These are phyloP conservation scores for Pythium vanterpoolii DNA, from an alignment of 352 stramenopile species.

Conservation along the genomic window DNA sequence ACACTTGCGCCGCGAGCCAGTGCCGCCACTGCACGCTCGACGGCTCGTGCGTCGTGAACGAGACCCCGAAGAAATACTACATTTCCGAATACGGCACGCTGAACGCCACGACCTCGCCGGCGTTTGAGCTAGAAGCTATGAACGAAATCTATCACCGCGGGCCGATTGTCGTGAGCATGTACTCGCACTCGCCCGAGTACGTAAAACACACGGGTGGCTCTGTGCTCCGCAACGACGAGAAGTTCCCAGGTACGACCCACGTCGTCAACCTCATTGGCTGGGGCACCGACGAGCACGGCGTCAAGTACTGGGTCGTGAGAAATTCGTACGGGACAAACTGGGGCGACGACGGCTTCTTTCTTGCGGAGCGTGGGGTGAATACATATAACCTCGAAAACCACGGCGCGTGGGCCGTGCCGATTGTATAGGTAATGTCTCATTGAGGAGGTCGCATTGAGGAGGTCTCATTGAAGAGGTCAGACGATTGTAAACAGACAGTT, in stretches of 20 bases:
- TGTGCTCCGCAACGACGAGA: constrained; percentile 85
- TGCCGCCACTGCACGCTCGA: constrained; percentile 64
- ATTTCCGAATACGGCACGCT: constrained; percentile 76
- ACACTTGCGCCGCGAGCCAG: constrained; percentile 56
- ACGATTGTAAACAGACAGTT: too few species aligned
- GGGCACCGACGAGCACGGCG: constrained; percentile 76
- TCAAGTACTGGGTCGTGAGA: constrained; percentile 96
- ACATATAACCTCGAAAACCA: constrained; percentile 79
- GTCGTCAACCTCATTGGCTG: constrained; percentile 96
- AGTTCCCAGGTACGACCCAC: constrained; percentile 79
- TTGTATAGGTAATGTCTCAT: constrained; percentile 26
- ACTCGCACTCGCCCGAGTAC: constrained; percentile 69
- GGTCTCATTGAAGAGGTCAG: not conserved
- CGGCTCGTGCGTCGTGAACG: constrained; percentile 53
- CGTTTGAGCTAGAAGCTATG: constrained; percentile 85
- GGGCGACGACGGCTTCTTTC: constrained; percentile 73
- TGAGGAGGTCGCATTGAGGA: constrained; percentile 27
- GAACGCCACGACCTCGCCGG: constrained; percentile 56
- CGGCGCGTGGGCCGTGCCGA: constrained; percentile 66
- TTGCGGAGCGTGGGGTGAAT: constrained; percentile 63
- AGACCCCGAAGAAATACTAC: constrained; percentile 60
- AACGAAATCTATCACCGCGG: constrained; percentile 96
- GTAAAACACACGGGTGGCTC: constrained; percentile 89
- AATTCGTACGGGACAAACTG: constrained; percentile 89
- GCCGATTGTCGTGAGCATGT: constrained; percentile 93